Evolutionary conservation across 805 yeast species (phyloP).

Genomic region (Saccharomycopsis lassenensis): DNA sequence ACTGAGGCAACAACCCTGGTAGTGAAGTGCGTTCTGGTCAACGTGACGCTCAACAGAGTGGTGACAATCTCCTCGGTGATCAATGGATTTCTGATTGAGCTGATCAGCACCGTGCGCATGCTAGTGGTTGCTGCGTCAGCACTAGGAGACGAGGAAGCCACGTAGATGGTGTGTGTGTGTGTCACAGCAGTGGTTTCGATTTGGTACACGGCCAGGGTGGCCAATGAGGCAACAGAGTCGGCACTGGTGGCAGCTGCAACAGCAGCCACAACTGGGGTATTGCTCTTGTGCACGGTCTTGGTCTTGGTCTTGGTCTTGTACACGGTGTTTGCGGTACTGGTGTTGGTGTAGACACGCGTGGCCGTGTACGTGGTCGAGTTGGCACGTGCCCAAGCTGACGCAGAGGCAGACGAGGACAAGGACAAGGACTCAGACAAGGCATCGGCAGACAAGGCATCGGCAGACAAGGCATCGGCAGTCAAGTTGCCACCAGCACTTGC

Average conservation of each 20-base stretch:
- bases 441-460: too few relatives aligned
- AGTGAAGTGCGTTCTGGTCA: slow-evolving; percentile 7
- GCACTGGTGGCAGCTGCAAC: slow-evolving; percentile 1
- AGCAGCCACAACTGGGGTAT: neutral
- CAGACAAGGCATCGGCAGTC: too few relatives aligned
- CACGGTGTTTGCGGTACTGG: slow-evolving; percentile 1
- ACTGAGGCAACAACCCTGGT: neutral
- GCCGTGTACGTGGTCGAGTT: neutral
- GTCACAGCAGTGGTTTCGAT: slow-evolving; percentile 4
- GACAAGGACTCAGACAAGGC: too few relatives aligned
- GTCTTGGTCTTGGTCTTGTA: neutral
- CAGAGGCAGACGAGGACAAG: neutral
- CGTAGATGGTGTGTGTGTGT: slow-evolving; percentile 10
- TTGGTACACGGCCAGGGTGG: slow-evolving; percentile 6
- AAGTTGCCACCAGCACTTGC: slow-evolving; percentile 1
- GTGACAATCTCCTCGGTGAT: slow-evolving; percentile 2
- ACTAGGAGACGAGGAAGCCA: slow-evolving; percentile 9
- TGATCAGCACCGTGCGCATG: slow-evolving; percentile 2
- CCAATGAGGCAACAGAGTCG: neutral
- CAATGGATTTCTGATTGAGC: slow-evolving; percentile 7
- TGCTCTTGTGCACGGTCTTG: neutral
- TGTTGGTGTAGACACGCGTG: neutral
- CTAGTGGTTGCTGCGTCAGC: too few relatives aligned
- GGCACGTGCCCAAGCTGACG: neutral
- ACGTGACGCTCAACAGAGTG: neutral